phyloP scores from a whole-genome alignment of 345 rosid species.

The Brassica juncea region DNA sequence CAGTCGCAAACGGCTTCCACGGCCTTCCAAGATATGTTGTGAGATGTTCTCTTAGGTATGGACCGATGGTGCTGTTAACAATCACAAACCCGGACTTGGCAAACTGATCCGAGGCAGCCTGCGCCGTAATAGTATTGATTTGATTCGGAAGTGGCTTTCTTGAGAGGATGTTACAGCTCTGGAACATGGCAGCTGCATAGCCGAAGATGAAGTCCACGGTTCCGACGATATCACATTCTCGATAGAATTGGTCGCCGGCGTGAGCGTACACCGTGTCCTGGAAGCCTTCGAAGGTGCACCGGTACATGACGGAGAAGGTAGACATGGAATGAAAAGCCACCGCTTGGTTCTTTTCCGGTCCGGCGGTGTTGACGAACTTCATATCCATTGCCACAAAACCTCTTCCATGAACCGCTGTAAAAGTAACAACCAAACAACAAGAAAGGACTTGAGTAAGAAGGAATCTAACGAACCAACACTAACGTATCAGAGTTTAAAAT shows the following conservation, averaged over 20 bases:
- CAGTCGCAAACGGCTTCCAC: background rate
- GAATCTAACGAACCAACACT: background rate
- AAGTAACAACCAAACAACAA: background rate
- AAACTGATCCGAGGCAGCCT: background rate
- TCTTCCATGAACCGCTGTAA: background rate
- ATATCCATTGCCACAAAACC: background rate
- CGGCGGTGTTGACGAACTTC: background rate
- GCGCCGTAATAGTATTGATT: background rate
- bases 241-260: slow-evolving; percentile 64
- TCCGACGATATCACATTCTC: slow-evolving; percentile 62
- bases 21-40: background rate
- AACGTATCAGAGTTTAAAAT: background rate
- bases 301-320: slow-evolving; percentile 39
- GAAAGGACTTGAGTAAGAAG: background rate
- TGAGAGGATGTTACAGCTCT: background rate
- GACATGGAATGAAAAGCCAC: background rate
- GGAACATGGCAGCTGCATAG: background rate
- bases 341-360: background rate
- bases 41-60: background rate
- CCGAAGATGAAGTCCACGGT: background rate
- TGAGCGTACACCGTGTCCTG: slow-evolving; percentile 84
- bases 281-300: slow-evolving; percentile 55
- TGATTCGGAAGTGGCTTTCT: background rate
- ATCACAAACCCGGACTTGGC: background rate
- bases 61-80: background rate